phyloP scores from a whole-genome alignment of 768 basidiomycete species.

The Rhodotorula paludigena region DNA sequence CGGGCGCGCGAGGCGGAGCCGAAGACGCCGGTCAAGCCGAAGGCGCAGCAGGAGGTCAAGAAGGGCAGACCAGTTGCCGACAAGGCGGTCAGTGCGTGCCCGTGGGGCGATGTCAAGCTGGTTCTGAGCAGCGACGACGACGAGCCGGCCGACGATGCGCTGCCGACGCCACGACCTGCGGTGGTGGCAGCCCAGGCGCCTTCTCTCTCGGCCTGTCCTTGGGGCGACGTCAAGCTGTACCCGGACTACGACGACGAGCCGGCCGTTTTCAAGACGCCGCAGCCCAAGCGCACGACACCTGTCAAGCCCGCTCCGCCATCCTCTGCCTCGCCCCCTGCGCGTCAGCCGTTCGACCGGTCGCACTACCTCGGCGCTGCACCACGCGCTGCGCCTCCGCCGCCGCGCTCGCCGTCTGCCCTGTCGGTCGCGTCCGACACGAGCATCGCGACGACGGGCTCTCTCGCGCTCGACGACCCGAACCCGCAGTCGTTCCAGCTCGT shows the following conservation, averaged over 20 bases:
- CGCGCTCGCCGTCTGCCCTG: no score
- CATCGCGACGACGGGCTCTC: background rate
- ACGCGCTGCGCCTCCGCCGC: no score
- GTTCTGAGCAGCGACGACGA: background rate
- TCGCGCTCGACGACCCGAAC: background rate
- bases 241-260: background rate
- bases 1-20: no score
- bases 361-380: no score
- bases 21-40: background rate
- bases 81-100: background rate
- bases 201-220: background rate
- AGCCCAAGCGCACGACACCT: background rate
- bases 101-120: slow-evolving; percentile 1
- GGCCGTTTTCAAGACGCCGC: background rate
- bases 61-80: background rate
- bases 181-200: background rate
- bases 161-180: background rate
- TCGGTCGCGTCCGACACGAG: background rate
- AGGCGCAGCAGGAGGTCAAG: no score
- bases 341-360: no score
- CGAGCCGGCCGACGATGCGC: background rate
- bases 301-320: no score
- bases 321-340: no score
- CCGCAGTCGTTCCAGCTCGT: slow-evolving; percentile 4
- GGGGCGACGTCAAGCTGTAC: slow-evolving; percentile 6